Base-by-base conservation (phyloP, 2,329 filamentous ascomycete genomes). In the Epichloe bromicola region DNA sequence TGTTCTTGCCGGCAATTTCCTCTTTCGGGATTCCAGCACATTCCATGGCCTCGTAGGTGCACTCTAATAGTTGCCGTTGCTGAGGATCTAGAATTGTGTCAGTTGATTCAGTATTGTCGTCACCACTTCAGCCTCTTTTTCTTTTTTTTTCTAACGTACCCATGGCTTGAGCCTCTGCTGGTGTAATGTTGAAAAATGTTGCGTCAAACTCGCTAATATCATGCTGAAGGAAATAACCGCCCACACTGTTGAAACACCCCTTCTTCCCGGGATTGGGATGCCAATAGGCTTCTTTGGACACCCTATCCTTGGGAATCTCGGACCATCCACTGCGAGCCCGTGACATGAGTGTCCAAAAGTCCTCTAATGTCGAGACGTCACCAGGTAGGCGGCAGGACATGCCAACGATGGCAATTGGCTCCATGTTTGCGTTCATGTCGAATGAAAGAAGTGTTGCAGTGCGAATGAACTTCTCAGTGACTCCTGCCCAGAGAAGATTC, bases 1-100 rank as follows among this genome's bases (percentile, higher is more conserved):
- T 70, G 42, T 74, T 67, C 50, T 68, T 66, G 5, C 74, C 74
- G 2, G 73, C 65, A 38, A 76, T 67, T 7, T 60, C 57, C 30
- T 74, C 70, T 57, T 71, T 73, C 7, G 73, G 67, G 17, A 76
- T 65, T 8, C 74, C 75, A 2, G 74, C 74, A 51, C 71, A 75
- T 56, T 79, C 75, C 10, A 79, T 63, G 0, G 74, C 74, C 58
- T 79, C 75, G 53, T 74, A 79, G 0, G 73, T 71, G 53, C 72
- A 75, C 58, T 79, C 75, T 2, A 78, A 65, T 7, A 76, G 64
- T 19, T 76, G 63, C 1, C 76, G 67, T 52, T 78, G 74, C 53
- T 78, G 75, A 0, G 76, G 76, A 46, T 79, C 75, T 60, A 53
- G 15, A 17, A 48, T 14, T 53, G 19, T 40, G 45, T 44, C n/a